These are phyloP conservation scores for Cornus controversa DNA, from an alignment of 148 eudicot genomes.

Conservation along the genomic window DNA sequence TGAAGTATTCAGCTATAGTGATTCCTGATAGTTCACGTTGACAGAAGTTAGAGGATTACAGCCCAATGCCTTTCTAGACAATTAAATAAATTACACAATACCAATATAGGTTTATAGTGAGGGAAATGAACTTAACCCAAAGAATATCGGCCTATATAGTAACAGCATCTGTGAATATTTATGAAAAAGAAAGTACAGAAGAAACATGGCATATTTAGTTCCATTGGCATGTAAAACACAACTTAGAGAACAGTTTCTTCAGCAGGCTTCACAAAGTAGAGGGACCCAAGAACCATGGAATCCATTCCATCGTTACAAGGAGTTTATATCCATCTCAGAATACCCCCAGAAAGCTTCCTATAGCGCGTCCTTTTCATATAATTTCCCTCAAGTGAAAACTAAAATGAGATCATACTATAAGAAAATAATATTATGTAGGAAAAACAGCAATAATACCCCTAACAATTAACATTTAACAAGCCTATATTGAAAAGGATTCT, in stretches of 20 bases:
- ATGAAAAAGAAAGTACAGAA: not conserved
- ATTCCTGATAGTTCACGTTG: conserved; percentile 52
- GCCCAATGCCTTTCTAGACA: conserved; percentile 2
- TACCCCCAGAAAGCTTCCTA: not conserved
- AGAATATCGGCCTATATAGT: too few species aligned
- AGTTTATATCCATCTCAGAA: not conserved
- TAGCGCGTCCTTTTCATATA: not conserved
- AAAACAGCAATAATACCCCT: not conserved
- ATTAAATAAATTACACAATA: not conserved
- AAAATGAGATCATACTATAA: not conserved
- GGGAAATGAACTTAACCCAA: not conserved
- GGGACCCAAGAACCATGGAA: not conserved
- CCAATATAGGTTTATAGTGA: not conserved
- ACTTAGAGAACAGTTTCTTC: not conserved
- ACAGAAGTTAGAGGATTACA: not conserved
- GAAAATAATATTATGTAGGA: not conserved
- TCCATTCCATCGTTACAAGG: not conserved
- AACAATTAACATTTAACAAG: not conserved
- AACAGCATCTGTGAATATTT: not conserved
- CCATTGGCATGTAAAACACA: not conserved
- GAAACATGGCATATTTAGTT: conserved; percentile 3
- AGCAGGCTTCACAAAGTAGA: not conserved
- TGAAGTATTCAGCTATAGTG: conserved; percentile 94
- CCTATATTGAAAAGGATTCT: not conserved
- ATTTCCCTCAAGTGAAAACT: not conserved